Percentiles rank a stretch among this genome's conserved stretches.
phyloP scores from a whole-genome alignment of 2,329 filamentous ascomycete genomes.

The Epichloe brachyelytri region DNA sequence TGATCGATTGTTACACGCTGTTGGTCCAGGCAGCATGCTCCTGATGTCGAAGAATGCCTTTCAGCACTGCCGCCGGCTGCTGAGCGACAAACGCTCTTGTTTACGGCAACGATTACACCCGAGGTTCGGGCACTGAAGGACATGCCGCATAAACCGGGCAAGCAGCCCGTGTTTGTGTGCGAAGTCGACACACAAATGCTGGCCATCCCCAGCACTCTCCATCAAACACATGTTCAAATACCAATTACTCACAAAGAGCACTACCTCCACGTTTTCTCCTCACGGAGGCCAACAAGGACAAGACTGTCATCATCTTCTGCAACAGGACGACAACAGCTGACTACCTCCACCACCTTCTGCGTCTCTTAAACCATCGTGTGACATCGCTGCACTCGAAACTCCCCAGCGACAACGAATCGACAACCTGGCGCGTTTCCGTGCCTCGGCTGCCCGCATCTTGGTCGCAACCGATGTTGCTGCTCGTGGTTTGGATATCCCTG shows the following conservation, averaged over 20 bases:
- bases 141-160: conserved; percentile 54
- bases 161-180: conserved; percentile 73
- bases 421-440: conserved; percentile 85
- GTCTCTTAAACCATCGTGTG: conserved; percentile 75
- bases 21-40: conserved; percentile 75
- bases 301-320: conserved; percentile 83
- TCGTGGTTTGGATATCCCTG: conserved; percentile 87
- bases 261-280: conserved; percentile 80
- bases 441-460: conserved; percentile 74
- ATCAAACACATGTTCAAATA: conserved; percentile 76
- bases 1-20: conserved; percentile 68
- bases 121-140: conserved; percentile 82
- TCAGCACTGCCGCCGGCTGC: conserved; percentile 63
- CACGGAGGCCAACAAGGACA: conserved; percentile 61
- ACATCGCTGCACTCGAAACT: conserved; percentile 84
- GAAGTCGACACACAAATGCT: conserved; percentile 68
- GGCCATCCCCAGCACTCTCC: conserved; percentile 67
- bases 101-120: conserved; percentile 89
- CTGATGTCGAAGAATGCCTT: conserved; percentile 82
- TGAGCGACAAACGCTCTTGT: conserved; percentile 82
- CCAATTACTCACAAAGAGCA: conserved; percentile 89
- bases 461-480: conserved; percentile 93
- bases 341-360: conserved; percentile 76
- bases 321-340: conserved; percentile 85
- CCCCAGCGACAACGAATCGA: conserved; percentile 73